Evolutionary conservation across 306 rosid species (phyloP), one percentile per base, ranked within the genome.

Genomic region (Vigna trinervia): DNA sequence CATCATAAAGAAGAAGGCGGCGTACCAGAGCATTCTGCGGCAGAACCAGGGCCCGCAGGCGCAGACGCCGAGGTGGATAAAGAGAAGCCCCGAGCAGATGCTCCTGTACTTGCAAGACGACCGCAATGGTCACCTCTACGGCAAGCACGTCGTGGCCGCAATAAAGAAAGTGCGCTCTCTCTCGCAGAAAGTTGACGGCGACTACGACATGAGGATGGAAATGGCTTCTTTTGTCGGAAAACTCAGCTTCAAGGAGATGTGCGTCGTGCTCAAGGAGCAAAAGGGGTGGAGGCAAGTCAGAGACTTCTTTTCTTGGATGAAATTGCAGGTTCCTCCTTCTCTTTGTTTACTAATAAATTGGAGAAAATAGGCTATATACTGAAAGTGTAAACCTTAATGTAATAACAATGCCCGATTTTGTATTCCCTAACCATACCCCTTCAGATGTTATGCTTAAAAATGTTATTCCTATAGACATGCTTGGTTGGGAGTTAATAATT

Each of bases 271-370:
- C 22, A 94, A 94, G 86, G 98, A 92, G 74, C 98, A 92, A 78
- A 94, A 85, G 46, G 92, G 96, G 17, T 94, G 98, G 98, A 87
- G 90, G 82, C 98, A 94, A 71, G 98, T 79, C 11, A 80, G 90
- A 19, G 97, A 94, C 83, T 88, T 94, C 52, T 92, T 94, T 80
- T 75, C 80, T 61, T 94, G 98, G 98, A 94, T 94, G 98, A 94
- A 92, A 84, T 85, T 94, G 78, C 98, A 94, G 97, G 98, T 92
- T 52, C 30, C 68, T 32, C 68, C 34, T 12, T 61, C 41, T 28
- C 34, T 4, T 36, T 3, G 13, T 10, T 43, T 43, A 4, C 12
- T 11, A 43, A 43, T 43, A 11, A 10, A 11, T 43, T 43, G 13
- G 14, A 43, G 14, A 43, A 43, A 43, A 43, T 10, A 43, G 45